Evolutionary conservation across 177 flowering plant genomes (phyloP), one percentile per base, ranked within the genome.

Genomic region (Vitis hybrid): DNA sequence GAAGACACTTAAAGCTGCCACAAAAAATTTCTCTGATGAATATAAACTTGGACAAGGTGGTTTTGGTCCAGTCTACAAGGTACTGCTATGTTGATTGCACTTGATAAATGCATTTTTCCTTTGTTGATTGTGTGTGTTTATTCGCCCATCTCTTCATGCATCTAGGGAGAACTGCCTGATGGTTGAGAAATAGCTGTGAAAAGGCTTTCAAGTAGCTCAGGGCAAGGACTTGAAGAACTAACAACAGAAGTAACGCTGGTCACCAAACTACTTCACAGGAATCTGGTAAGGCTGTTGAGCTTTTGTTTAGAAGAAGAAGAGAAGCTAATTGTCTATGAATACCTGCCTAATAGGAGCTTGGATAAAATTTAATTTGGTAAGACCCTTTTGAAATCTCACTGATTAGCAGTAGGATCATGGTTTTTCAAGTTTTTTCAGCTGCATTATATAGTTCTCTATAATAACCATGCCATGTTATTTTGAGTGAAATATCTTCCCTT

Each of bases 301-400:
- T 82, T 65, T 64, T 80, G 83, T 66, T 30, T 74, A 3, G 80
- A 82, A 65, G 76, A 74, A 49, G 62, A 74, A 66, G 85, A 82
- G 62, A 73, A 74, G 67, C 72, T 82, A 10, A 79, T 82, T 9
- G 75, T 82, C 40, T 82, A 82, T 49, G 83, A 82, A 56, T 80
- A 64, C 67, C 18, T 82, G 61, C 75, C 78, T 7, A 82, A 80
- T 57, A 60, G 70, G 32, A 82, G 85, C 69, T 71, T 82, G 64
- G 78, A 82, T 75, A 70, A 54, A 48, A 49, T 70, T 58, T 21
- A 80, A 14, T 82, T 80, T 61, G 80, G 82, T 82, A 63, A 3
- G 18, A 13, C 19, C 10, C 11, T 59, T 34, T 65, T 15, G 6
- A 40, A 40, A 40, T 40, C 45, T 40, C 45, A 40, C 8, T 40